phyloP scores from a whole-genome alignment of 75 land plant genomes.

The Sequoia sempervirens region DNA sequence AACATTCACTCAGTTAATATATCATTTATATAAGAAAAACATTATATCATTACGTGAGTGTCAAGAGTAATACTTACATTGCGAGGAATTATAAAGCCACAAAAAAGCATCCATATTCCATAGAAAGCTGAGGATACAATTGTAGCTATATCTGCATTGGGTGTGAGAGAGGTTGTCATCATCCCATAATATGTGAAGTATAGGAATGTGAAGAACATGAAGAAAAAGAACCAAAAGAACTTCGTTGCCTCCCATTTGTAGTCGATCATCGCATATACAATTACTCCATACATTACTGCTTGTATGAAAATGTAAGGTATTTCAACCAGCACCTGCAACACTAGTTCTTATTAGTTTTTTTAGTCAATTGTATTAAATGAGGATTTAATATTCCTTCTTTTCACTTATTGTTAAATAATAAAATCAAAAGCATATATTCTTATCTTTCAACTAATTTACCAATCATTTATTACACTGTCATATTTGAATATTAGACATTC shows the following conservation, averaged over 20 bases:
- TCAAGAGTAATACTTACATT: conserved; percentile 16
- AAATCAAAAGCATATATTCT: too few species aligned
- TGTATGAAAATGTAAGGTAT: conserved; percentile 35
- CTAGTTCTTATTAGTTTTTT: too few species aligned
- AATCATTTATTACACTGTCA: too few species aligned
- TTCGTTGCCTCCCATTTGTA: conserved; percentile 31
- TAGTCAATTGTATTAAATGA: background rate
- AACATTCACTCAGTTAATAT: background rate
- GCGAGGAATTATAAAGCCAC: conserved; percentile 37
- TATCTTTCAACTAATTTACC: too few species aligned
- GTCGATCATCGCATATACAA: conserved; percentile 38
- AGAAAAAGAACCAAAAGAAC: conserved; percentile 38
- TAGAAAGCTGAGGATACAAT: conserved; percentile 38
- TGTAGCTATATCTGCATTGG: conserved; percentile 31
- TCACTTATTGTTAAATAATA: too few species aligned
- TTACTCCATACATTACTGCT: conserved; percentile 17
- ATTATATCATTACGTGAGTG: background rate
- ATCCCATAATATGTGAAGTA: conserved; percentile 50
- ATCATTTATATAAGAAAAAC: too few species aligned
- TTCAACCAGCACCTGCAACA: conserved; percentile 42
- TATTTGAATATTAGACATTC: too few species aligned
- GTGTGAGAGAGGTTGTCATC: conserved; percentile 38
- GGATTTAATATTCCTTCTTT: too few species aligned
- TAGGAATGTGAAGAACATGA: conserved; percentile 37
- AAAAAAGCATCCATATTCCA: conserved; percentile 31